Base-by-base conservation (phyloP, 345 rosid species). In the Linum trigynum region DNA sequence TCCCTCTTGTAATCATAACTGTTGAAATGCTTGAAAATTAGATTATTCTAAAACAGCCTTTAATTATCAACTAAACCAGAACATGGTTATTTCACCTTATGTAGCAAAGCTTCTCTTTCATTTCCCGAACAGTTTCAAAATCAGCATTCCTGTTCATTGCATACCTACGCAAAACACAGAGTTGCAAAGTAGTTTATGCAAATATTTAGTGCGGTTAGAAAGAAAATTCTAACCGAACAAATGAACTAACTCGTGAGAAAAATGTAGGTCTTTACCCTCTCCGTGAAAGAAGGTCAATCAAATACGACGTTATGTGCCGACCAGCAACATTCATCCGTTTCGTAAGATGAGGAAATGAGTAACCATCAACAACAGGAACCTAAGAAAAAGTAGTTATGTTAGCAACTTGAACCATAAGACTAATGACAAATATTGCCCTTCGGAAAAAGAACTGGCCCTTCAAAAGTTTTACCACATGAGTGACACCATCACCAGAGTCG, bases 351-450 rank as follows among this genome's bases (percentile, higher is more conserved):
- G 99, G 99, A 59, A 94, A 94, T 11, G 99, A 94, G 71, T 86
- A 94, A 55, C 99, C 97, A 41, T 94, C 99, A 78, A 94, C 99
- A 71, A 94, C 97, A 38, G 99, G 99, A 70, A 94, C 99, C 97
- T 94, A 78, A 39, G 48, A 51, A 74, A 65, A 63, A 57, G 74
- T 23, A 32, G 37, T 7, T 2, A 17, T 37, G 16, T 57, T 35
- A 57, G 36, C 10, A 16, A 17, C n/a, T 16, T 57, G 15, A 56
- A 4, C 59, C 59, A 7, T 56, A 16, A n/a, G 12, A 55, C 58
- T 15, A 32, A 15, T 1, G 32, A 32, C 1, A 56, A 32, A 15
- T 56, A 7, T 56, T 56, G 16, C 9, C 59, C 59, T 4, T 4
- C 45, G 32, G 32, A 23, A 3, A 48, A 48, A 48, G 45, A 53